Evolutionary conservation across 2,329 filamentous ascomycete genomes (phyloP), one percentile per base, ranked within the genome.

Genomic region (Fusarium falciforme): DNA sequence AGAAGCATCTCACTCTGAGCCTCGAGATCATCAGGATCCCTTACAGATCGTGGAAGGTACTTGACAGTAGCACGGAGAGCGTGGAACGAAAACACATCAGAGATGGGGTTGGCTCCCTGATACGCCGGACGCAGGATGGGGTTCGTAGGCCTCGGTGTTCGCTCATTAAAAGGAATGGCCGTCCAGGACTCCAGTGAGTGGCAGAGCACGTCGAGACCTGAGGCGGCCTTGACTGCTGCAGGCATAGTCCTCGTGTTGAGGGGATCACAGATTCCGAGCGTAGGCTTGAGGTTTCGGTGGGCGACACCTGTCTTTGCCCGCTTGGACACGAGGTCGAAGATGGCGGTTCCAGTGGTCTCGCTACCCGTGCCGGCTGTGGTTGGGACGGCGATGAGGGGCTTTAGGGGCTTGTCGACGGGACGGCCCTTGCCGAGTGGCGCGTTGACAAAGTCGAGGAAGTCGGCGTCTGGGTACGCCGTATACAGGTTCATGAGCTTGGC

Each of bases 401-500:
- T 91, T 17, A 96, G 85, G 35, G 90, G 88, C 72, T 90, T 91
- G 59, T 89, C 89, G 62, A 96, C 92, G 0, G 94, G 94, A n/a
- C 89, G 84, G 5, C 96, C 96, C 72, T 93, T 94, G 68, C 96
- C 96, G 0, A 98, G 86, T 0, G 96, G 96, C 0, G 96, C 96
- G 80, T 98, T 98, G 82, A 99, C 96, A 73, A 99, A 99, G 86
- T 99, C 96, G 38, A 98, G 88, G 80, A 99, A 98, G 77, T 96
- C 94, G 36, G 96, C 96, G 9, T 98, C 93, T 0, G 95, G 95
- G 80, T 95, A 98, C 72, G 91, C 92, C 1, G 92, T 93, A 85
- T 98, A 98, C 0, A 99, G 89, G 80, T 99, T 99, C 95, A 99
- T 98, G 66, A 99, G 88, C 84, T 99, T 99, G 64, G 96, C 96